phyloP scores from a whole-genome alignment of 1,139 yeast genomes.

The Kodamaea suecica region DNA sequence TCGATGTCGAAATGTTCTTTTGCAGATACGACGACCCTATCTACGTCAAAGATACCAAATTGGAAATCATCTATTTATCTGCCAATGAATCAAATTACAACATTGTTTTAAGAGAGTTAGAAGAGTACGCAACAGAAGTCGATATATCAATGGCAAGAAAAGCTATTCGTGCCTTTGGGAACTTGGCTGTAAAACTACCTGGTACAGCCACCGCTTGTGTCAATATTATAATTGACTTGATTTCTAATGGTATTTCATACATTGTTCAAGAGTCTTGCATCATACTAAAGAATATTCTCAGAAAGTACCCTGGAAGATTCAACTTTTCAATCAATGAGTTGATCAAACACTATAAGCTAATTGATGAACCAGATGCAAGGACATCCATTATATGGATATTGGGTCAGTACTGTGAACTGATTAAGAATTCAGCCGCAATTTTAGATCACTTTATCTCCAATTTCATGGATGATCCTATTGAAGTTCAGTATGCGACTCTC shows the following conservation, averaged over 20 bases:
- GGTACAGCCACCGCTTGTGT: conserved; percentile 62
- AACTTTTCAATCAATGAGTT: conserved; percentile 40
- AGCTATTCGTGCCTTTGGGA: conserved; percentile 87
- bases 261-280: conserved; percentile 79
- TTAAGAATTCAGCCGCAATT: conserved; percentile 46
- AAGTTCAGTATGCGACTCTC: conserved; percentile 70
- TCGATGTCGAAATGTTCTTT: conserved; percentile 77
- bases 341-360: conserved; percentile 40
- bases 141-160: conserved; percentile 84
- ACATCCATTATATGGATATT: conserved; percentile 80
- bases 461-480: conserved; percentile 61
- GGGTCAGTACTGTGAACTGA: conserved; percentile 62
- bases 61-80: conserved; percentile 78
- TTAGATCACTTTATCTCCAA: conserved; percentile 44
- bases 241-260: conserved; percentile 67
- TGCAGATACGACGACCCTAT: conserved; percentile 83
- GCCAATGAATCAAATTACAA: conserved; percentile 65
- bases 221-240: conserved; percentile 55
- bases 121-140: conserved; percentile 83
- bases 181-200: conserved; percentile 70
- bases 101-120: conserved; percentile 68
- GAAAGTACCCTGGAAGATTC: conserved; percentile 63
- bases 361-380: conserved; percentile 79
- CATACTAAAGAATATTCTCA: conserved; percentile 70
- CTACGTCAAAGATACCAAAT: conserved; percentile 84